These are phyloP conservation scores for Neofusicoccum sp. DNA, from an alignment of 2,329 filamentous ascomycete species.

Conservation along the genomic window DNA sequence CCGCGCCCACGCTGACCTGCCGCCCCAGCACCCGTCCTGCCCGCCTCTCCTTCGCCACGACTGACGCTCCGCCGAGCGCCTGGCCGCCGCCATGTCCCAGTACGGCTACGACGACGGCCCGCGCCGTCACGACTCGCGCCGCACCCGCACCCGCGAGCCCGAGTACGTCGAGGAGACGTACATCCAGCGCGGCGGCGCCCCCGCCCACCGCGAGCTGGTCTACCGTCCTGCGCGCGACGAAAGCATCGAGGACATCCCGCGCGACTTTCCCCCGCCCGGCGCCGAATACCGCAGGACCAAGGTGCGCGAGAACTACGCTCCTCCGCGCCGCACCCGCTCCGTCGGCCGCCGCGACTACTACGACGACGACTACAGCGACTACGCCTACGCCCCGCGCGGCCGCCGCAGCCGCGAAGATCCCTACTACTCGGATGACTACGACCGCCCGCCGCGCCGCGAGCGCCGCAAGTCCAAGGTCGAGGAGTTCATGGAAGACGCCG, in stretches of 20 bases:
- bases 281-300: conserved; percentile 45
- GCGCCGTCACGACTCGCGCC: conserved; percentile 38
- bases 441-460: conserved; percentile 42
- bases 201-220: conserved; percentile 48
- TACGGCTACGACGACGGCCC: conserved; percentile 51
- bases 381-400: conserved; percentile 39
- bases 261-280: conserved; percentile 76
- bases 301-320: conserved; percentile 49
- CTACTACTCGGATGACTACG: conserved; percentile 47
- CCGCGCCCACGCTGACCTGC: neutral
- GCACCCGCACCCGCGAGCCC: conserved; percentile 46
- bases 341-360: conserved; percentile 59
- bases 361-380: conserved; percentile 60
- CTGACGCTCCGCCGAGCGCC: conserved; percentile 2
- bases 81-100: conserved; percentile 42
- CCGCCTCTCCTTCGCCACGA: neutral
- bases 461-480: conserved; percentile 60
- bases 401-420: conserved; percentile 48
- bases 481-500: conserved; percentile 59
- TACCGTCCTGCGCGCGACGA: conserved; percentile 63
- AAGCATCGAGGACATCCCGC: conserved; percentile 80
- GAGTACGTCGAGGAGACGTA: conserved; percentile 52
- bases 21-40: neutral
- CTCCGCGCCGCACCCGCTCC: conserved; percentile 61
- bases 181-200: conserved; percentile 45